phyloP scores from a whole-genome alignment of 2,329 filamentous ascomycete species.

The Didymella pomorum region DNA sequence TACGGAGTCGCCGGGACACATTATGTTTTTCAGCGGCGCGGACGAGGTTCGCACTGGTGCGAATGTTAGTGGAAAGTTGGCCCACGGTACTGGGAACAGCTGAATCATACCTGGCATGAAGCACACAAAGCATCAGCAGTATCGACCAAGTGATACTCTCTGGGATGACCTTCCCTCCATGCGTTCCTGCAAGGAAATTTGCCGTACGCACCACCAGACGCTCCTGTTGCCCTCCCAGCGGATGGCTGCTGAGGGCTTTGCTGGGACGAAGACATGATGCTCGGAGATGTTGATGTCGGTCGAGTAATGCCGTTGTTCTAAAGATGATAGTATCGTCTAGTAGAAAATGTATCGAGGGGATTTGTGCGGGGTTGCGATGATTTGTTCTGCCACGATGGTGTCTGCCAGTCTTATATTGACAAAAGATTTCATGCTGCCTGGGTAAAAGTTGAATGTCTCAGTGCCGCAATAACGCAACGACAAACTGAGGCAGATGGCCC shows the following conservation, averaged over 20 bases:
- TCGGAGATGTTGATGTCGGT: slow-evolving; percentile 11
- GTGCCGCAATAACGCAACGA: slow-evolving; percentile 24
- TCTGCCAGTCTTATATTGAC: slow-evolving; percentile 18
- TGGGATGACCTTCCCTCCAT: slow-evolving; percentile 31
- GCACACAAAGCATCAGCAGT: slow-evolving; percentile 31
- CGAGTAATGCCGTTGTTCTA: neutral
- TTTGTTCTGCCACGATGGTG: slow-evolving; percentile 18
- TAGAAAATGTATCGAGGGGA: slow-evolving; percentile 15
- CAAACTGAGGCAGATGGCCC: slow-evolving; percentile 22
- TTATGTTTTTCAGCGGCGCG: slow-evolving; percentile 20
- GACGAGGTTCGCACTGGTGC: slow-evolving; percentile 35
- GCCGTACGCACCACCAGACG: slow-evolving; percentile 33
- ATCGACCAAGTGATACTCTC: slow-evolving; percentile 31
- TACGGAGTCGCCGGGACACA: slow-evolving; percentile 15
- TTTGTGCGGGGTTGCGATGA: slow-evolving; percentile 21
- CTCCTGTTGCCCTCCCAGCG: slow-evolving; percentile 34
- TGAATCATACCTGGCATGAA: slow-evolving; percentile 35
- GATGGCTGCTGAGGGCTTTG: slow-evolving; percentile 26
- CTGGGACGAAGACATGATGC: slow-evolving; percentile 29
- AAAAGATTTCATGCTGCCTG: slow-evolving; percentile 20
- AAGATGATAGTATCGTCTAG: slow-evolving; percentile 12
- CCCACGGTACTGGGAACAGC: slow-evolving; percentile 21
- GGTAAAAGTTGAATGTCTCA: slow-evolving; percentile 20
- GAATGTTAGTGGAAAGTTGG: slow-evolving; percentile 26
- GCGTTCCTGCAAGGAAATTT: slow-evolving; percentile 34